A percentile compares a stretch with the other conserved stretches of the same genome.
Evolutionary conservation across 1,284 basidiomycete genomes (phyloP).

Genomic region (Pseudozyma tsukubaensis): DNA sequence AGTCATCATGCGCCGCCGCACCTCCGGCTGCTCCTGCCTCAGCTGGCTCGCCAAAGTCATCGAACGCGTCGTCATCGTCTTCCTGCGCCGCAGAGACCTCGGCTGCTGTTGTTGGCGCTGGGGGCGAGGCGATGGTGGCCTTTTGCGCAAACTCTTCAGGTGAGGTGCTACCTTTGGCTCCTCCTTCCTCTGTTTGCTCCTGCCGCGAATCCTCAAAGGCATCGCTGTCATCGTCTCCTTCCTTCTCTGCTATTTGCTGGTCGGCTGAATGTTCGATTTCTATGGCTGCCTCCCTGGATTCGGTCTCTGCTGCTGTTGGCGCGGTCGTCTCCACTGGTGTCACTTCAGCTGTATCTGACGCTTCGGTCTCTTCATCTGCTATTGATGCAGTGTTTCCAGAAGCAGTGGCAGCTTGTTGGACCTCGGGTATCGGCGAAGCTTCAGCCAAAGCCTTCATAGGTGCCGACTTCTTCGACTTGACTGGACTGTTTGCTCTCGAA

Average conservation of each 20-base stretch:
- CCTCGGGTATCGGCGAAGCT: background rate
- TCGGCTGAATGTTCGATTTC: too few relatives aligned
- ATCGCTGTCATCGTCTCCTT: slow-evolving; percentile 9
- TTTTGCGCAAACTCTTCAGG: slow-evolving; percentile 11
- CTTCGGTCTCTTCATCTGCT: too few relatives aligned
- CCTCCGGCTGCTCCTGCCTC: slow-evolving; percentile 8
- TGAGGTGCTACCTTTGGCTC: background rate
- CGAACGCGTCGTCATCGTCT: slow-evolving; percentile 38
- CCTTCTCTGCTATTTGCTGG: too few relatives aligned
- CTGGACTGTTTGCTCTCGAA: slow-evolving; percentile 33
- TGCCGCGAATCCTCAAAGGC: slow-evolving; percentile 16
- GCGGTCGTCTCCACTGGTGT: too few relatives aligned
- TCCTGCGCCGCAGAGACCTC: background rate
- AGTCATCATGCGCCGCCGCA: slow-evolving; percentile 36
- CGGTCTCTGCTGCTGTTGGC: too few relatives aligned
- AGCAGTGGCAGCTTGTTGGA: background rate
- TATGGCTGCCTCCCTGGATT: too few relatives aligned
- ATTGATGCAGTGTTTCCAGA: too few relatives aligned
- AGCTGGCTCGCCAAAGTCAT: slow-evolving; percentile 44
- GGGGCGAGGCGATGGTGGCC: background rate
- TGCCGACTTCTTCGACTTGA: slow-evolving; percentile 26
- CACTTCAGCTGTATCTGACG: too few relatives aligned
- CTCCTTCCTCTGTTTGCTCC: slow-evolving; percentile 12
- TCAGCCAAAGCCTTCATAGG: background rate
- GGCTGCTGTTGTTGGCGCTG: background rate